Evolutionary conservation across 768 basidiomycete species (phyloP), one percentile per base, ranked within the genome.

Genomic region (Suillus luteus): DNA sequence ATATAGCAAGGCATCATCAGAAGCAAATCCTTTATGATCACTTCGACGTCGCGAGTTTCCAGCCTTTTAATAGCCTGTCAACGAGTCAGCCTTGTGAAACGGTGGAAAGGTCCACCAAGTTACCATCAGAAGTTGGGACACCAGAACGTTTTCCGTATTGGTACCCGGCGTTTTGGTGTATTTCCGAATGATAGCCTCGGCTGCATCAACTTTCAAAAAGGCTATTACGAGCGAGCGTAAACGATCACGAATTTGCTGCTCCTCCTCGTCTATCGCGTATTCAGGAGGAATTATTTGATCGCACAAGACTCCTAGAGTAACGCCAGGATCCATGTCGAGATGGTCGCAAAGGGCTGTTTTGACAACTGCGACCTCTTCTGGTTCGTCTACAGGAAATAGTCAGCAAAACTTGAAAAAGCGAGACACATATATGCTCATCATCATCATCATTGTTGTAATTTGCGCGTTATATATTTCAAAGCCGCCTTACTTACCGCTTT

Each of bases 291-390:
- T 71, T 41, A 89, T 77, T 70, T 91, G 89, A 69, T 91, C 90
- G 69, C 84, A 89, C 5, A 91, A 77, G 15, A 91, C 89, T 43
- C 85, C 81, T 7, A 91, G 76, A 1, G 88, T 87, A 19, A 85
- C 79, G 9, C 75, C 76, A 1, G 87, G 79, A 65, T 89, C 87
- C 78, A 90, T 80, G 51, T 87, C 82, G 61, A 91, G 79, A 71
- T 91, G 90, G 65, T 84, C 81, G 1, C 80, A 73, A 17, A 91
- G 79, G 19, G 87, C 85, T 61, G 79, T 75, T 68, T 86, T 85
- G 27, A 91, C 88, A 40, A 88, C 79, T 0, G 68, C 73, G 12
- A 90, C 85, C 72, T 91, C 90, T 57, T 84, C 82, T 1, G 79
- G 83, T 73, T 91, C 90, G 65, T 90, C 90, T 88, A 60, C 57